Percentiles rank a stretch among this genome's conserved stretches.
Evolutionary conservation across 116 monocot genomes (phyloP).

Genomic region (Thalassia testudinum): DNA sequence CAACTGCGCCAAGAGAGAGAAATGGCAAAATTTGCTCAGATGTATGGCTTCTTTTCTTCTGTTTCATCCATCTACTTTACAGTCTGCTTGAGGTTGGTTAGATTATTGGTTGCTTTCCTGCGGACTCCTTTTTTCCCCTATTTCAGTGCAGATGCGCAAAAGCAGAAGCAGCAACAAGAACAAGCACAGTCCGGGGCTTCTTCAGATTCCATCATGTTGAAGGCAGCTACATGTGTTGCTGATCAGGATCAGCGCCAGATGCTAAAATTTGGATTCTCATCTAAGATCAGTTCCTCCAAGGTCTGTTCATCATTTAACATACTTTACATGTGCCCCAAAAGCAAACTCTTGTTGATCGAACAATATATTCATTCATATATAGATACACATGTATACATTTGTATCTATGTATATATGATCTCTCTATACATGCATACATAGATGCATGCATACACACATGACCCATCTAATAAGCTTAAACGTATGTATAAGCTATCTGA

Average conservation of each 20-base stretch:
- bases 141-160: conserved; percentile 70
- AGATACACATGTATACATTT: too few relatives aligned
- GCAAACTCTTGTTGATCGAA: too few relatives aligned
- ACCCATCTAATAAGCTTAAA: too few relatives aligned
- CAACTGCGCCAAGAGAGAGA: conserved; percentile 94
- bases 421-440: too few relatives aligned
- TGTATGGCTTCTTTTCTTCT: conserved; percentile 25
- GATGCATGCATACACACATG: too few relatives aligned
- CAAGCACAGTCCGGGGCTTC: conserved; percentile 33
- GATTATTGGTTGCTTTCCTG: not conserved
- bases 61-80: not conserved
- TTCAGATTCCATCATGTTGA: conserved; percentile 11
- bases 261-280: conserved; percentile 90
- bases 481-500: too few relatives aligned
- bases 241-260: conserved; percentile 52
- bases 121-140: not conserved
- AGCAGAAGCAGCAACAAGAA: conserved; percentile 26
- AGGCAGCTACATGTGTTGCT: conserved; percentile 11
- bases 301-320: conserved; percentile 10
- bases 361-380: too few relatives aligned
- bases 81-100: not conserved
- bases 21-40: conserved; percentile 93
- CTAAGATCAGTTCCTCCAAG: conserved; percentile 58
- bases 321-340: too few relatives aligned
- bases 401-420: too few relatives aligned